phyloP scores from a whole-genome alignment of 768 basidiomycete genomes.

The Kwoniella sp. region DNA sequence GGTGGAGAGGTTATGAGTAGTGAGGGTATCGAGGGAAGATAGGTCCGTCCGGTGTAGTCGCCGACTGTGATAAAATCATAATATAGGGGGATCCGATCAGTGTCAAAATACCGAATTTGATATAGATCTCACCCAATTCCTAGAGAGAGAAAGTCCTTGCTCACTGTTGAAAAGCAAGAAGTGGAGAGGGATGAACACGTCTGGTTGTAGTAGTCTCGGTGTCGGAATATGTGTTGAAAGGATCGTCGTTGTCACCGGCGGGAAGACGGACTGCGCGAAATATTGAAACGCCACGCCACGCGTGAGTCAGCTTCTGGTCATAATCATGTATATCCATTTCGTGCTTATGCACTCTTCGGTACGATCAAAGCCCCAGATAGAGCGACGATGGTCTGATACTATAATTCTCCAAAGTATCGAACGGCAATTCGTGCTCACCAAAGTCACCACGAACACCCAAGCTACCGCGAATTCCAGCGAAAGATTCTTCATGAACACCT shows the following conservation, averaged over 20 bases:
- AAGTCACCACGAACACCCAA: constrained; percentile 75
- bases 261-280: constrained; percentile 73
- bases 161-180: constrained; percentile 61
- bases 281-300: not conserved
- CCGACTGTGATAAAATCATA: constrained; percentile 35
- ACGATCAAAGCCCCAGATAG: too few species aligned
- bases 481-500: constrained; percentile 62
- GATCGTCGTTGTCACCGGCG: constrained; percentile 79
- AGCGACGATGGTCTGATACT: too few species aligned
- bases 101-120: too few species aligned
- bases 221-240: constrained; percentile 64
- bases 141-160: too few species aligned
- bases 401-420: not conserved
- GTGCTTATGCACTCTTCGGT: too few species aligned
- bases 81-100: not conserved
- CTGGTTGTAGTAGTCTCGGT: constrained; percentile 48
- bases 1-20: constrained; percentile 71
- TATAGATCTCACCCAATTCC: too few species aligned
- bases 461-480: constrained; percentile 72
- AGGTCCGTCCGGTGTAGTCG: constrained; percentile 54
- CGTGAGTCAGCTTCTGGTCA: not conserved
- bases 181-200: constrained; percentile 71
- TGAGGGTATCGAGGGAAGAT: constrained; percentile 46
- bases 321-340: too few species aligned
- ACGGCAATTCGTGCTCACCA: constrained; percentile 63